Evolutionary conservation across 202 grass and related monocot species (phyloP).

Genomic region (Thinopyrum obtusiflorum): DNA sequence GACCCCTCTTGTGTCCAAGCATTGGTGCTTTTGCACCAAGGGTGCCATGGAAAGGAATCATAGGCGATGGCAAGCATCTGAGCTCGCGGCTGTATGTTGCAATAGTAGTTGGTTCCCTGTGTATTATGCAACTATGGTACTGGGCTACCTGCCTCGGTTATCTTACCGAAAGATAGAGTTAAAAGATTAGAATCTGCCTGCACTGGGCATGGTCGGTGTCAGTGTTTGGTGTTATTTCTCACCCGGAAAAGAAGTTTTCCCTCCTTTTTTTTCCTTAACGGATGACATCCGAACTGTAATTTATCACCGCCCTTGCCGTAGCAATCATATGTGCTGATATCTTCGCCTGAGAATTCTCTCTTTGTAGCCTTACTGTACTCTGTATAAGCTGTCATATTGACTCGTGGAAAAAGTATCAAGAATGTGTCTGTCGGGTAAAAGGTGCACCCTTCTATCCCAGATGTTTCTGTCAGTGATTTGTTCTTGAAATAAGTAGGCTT

Average conservation of each 20-base stretch:
- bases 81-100: conserved; percentile 43
- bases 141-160: conserved; percentile 26
- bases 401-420: conserved; percentile 23
- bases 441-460: background rate
- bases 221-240: conserved; percentile 27
- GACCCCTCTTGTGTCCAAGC: background rate
- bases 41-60: conserved; percentile 33
- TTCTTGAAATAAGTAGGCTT: background rate
- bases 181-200: conserved; percentile 38
- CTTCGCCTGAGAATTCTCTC: background rate
- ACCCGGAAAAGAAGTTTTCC: conserved; percentile 27
- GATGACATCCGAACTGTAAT: conserved; percentile 35
- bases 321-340: conserved; percentile 32
- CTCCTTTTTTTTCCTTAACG: conserved; percentile 6
- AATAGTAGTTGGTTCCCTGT: conserved; percentile 31
- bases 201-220: background rate
- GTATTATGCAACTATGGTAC: conserved; percentile 40
- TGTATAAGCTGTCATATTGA: conserved; percentile 30
- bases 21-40: conserved; percentile 21
- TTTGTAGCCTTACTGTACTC: conserved; percentile 29
- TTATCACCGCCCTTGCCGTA: conserved; percentile 10
- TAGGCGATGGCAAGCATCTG: conserved; percentile 24
- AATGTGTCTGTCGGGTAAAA: conserved; percentile 15
- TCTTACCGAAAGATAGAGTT: conserved; percentile 25
- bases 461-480: background rate